A percentile compares a stretch with the other conserved stretches of the same genome.
These are phyloP conservation scores for Amylostereum areolatum DNA, from an alignment of 1,284 basidiomycete genomes.

Conservation along the genomic window DNA sequence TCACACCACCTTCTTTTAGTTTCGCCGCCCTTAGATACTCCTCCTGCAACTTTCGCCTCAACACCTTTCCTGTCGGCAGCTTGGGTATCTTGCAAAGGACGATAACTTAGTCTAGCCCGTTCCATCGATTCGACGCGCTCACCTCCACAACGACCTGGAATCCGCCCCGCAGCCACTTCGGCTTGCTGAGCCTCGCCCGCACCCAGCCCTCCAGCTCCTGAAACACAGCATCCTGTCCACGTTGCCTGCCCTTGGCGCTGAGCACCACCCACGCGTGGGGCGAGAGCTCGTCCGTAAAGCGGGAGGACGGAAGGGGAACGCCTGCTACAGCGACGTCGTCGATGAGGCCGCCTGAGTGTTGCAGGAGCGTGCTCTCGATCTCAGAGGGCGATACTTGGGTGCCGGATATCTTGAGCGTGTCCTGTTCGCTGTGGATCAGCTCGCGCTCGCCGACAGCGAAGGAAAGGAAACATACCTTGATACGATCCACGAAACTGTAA, in stretches of 20 bases:
- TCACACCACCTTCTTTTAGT: too few relatives aligned
- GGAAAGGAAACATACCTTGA: slow-evolving; percentile 1
- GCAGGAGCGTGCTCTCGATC: slow-evolving; percentile 57
- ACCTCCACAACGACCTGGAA: slow-evolving; percentile 52
- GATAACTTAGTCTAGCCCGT: background rate
- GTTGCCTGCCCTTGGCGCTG: slow-evolving; percentile 40
- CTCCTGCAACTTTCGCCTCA: slow-evolving; percentile 20
- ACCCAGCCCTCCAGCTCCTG: slow-evolving; percentile 53
- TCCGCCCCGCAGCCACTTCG: slow-evolving; percentile 63
- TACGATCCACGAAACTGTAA: background rate
- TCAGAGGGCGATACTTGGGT: slow-evolving; percentile 71
- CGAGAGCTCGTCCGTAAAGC: slow-evolving; percentile 59
- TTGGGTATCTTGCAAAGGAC: slow-evolving; percentile 19
- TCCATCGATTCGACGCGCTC: background rate
- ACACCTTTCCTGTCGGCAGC: slow-evolving; percentile 21
- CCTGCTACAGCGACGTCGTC: slow-evolving; percentile 63
- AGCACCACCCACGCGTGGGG: slow-evolving; percentile 74
- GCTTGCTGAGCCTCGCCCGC: slow-evolving; percentile 49
- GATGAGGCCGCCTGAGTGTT: slow-evolving; percentile 53
- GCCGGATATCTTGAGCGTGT: slow-evolving; percentile 69
- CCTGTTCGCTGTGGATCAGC: slow-evolving; percentile 32
- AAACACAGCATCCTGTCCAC: slow-evolving; percentile 37
- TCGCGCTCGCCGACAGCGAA: too few relatives aligned
- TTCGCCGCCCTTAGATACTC: slow-evolving; percentile 12
- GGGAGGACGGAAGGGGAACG: slow-evolving; percentile 59